Evolutionary conservation across 768 basidiomycete genomes (phyloP).

Genomic region (Russula olivacea): DNA sequence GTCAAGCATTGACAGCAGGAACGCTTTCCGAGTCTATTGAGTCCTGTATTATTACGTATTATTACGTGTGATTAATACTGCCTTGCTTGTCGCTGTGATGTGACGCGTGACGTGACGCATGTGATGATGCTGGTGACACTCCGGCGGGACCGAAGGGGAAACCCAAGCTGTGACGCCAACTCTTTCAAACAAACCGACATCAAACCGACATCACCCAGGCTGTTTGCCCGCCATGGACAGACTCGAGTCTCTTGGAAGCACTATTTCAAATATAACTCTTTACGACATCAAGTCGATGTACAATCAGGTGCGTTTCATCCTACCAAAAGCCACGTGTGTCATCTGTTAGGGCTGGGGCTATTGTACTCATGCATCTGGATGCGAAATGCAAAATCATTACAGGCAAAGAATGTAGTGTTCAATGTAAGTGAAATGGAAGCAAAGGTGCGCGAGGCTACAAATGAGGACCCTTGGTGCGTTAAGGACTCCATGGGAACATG

Average conservation of each 20-base stretch:
- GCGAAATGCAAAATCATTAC: neutral
- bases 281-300: slow-evolving; percentile 96
- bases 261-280: slow-evolving; percentile 76
- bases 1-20: neutral
- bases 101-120: neutral
- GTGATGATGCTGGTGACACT: neutral
- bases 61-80: neutral
- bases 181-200: too few species aligned
- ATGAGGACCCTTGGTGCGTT: slow-evolving; percentile 94
- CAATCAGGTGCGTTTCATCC: slow-evolving; percentile 62
- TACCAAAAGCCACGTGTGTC: neutral
- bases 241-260: slow-evolving; percentile 65
- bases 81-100: neutral
- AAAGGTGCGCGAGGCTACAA: slow-evolving; percentile 94
- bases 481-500: neutral
- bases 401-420: slow-evolving; percentile 95
- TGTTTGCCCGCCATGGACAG: slow-evolving; percentile 60
- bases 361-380: neutral
- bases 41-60: neutral
- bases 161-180: neutral
- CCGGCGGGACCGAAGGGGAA: neutral
- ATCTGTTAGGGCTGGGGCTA: neutral
- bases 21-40: neutral
- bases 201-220: neutral
- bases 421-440: slow-evolving; percentile 97